Evolutionary conservation across 495 filamentous ascomycete species (phyloP).

Genomic region (Jackrogersella multiformis): DNA sequence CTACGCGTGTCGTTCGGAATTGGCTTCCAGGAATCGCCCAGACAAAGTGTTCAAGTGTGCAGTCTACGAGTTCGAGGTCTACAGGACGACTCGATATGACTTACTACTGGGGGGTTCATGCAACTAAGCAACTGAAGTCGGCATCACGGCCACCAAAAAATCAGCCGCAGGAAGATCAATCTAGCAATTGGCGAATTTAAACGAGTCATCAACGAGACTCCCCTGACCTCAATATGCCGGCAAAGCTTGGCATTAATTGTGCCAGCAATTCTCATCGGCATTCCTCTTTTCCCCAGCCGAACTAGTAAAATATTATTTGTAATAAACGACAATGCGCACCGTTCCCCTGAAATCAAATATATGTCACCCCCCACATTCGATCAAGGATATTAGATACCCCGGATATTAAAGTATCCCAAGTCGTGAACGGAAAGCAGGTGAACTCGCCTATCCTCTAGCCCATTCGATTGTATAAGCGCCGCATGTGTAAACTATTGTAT

Average conservation of each 20-base stretch:
- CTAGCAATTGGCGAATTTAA: conserved; percentile 31
- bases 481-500: neutral
- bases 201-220: conserved; percentile 18
- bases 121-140: conserved; percentile 24
- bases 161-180: conserved; percentile 39
- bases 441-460: conserved; percentile 16
- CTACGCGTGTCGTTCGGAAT: conserved; percentile 4
- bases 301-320: conserved; percentile 21
- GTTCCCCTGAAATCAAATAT: conserved; percentile 18
- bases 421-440: conserved; percentile 16
- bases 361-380: conserved; percentile 11
- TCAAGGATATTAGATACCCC: conserved; percentile 10
- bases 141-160: conserved; percentile 20
- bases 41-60: conserved; percentile 13
- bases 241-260: conserved; percentile 36
- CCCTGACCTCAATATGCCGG: conserved; percentile 22
- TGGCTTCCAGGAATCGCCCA: neutral
- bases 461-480: neutral
- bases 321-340: conserved; percentile 30
- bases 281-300: conserved; percentile 33
- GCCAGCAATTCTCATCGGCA: conserved; percentile 28
- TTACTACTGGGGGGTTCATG: neutral
- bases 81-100: neutral
- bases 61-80: neutral
- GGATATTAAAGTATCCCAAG: conserved; percentile 25